Evolutionary conservation across 2,329 filamentous ascomycete genomes (phyloP).

Genomic region (Exophiala oligosperma): DNA sequence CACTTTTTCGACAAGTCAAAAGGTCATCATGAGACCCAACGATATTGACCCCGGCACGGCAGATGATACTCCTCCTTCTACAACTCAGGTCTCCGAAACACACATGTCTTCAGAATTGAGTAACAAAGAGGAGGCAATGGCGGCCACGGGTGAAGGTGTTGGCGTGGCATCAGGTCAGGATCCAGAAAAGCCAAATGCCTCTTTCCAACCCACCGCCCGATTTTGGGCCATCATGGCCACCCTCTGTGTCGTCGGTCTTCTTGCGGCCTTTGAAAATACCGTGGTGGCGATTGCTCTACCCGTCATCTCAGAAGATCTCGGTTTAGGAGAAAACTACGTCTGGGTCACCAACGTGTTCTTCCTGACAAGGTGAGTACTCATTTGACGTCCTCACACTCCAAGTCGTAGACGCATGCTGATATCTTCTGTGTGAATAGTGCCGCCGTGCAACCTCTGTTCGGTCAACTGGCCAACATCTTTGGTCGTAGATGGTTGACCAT

Average conservation of each 20-base stretch:
- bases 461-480: conserved; percentile 47
- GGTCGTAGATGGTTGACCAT: conserved; percentile 44
- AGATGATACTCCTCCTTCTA: no score
- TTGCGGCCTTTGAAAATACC: conserved; percentile 39
- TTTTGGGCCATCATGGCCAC: conserved; percentile 8
- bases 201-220: background rate
- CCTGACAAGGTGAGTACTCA: conserved; percentile 19
- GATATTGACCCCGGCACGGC: no score
- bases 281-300: conserved; percentile 44
- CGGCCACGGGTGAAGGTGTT: background rate
- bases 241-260: conserved; percentile 27
- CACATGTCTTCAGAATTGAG: no score
- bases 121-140: background rate
- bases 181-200: background rate
- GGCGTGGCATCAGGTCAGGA: background rate
- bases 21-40: no score
- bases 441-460: conserved; percentile 40
- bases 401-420: no score
- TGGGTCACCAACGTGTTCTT: conserved; percentile 35
- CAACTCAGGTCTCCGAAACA: no score
- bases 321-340: conserved; percentile 34
- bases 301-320: conserved; percentile 36
- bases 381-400: no score
- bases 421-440: background rate
- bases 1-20: no score